Base-by-base conservation (phyloP, 139 green algal species). In the Chlamydomonas eustigma region DNA sequence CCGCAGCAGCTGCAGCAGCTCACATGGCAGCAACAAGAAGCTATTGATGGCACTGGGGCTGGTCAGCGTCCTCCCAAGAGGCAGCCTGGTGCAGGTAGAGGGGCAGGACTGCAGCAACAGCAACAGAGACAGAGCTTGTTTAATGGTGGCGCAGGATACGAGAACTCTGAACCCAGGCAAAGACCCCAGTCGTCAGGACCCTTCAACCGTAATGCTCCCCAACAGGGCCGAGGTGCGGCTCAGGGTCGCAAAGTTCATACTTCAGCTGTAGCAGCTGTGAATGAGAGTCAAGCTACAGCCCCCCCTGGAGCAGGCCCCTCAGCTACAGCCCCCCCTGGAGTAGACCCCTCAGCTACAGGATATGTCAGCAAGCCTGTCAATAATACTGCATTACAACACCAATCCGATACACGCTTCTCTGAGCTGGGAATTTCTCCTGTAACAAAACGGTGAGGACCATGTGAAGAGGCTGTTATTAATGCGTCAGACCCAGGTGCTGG, bases 401-500 rank as follows among this genome's bases (percentile, higher is more conserved):
- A 81, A 3, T 76, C 44, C 3, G 63, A 80, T 32, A 73, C 67
- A 32, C 71, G 72, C 51, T 85, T 85, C 33, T 39, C 31, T 2
- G 73, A 80, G 12, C 65, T 86, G 1, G 2, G 4, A 2, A 50
- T 86, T 0, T 78, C 58, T 0, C 51, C 64, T 1, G 50, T 76
- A n/a, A 86, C 66, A 52, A 86, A 83, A 38, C 50, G 69, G 80
- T 85, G 38, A 39, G 80, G 78, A 25, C 30, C 51, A 39, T 2
- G 2, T 22, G 25, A 34, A 31, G 3, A 51, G 50, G 32, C 50
- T 24, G 4, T 5, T 4, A 71, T 5, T 34, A 3, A 3, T 37
- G 35, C 24, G 52, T 39, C 12, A 2, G 3, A 50, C 1, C n/a
- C n/a, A n/a, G n/a, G n/a, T 68, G 28, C n/a, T 2, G 22, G 1